Evolutionary conservation across 805 yeast species (phyloP), one percentile per base, ranked within the genome.

Genomic region (Starmerella floricola): DNA sequence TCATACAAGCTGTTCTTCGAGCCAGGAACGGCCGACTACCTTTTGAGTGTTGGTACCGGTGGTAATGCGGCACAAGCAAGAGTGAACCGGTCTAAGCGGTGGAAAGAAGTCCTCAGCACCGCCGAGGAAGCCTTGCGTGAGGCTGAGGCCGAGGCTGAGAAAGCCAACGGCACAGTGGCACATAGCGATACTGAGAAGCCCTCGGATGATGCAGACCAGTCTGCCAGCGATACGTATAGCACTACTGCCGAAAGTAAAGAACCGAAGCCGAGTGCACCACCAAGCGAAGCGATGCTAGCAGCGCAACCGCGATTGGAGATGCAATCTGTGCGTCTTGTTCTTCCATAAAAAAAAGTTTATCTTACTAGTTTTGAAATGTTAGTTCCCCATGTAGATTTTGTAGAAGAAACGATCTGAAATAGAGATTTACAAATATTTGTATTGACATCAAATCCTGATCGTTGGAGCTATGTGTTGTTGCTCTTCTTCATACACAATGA

Each of bases 1-100:
- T 75, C 86, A 3, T 91, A 84, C 61, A 71, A 82, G 49, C 63
- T 91, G 55, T 77, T 81, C 56, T 86, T 88, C 57, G 94, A 84
- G 56, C 71, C 79, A 4, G 77, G 71, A 5, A 74, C 94, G 0
- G 74, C 71, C 49, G 98, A 91, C 63, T 79, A 78, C 49, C 85
- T 81, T 54, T 46, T 54, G 29, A 43, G 38, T 20, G 19, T 34
- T 13, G 45, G 39, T 33, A 27, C 40, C 31, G 26, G 31, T 6
- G 41, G 40, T 15, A 35, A 41, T 23, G 42, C 39, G 4, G 38
- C 23, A 16, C 13, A 20, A 6, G 44, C 53, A 18, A 24, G 28
- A 10, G 34, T 36, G 8, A 30, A 17, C 11, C 49, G 56, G 16
- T 8, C 33, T 1, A 12, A 38, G 30, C 41, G 53, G 11, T 53